phyloP scores from a whole-genome alignment of 148 eudicot species.

The Limonium bicolor region DNA sequence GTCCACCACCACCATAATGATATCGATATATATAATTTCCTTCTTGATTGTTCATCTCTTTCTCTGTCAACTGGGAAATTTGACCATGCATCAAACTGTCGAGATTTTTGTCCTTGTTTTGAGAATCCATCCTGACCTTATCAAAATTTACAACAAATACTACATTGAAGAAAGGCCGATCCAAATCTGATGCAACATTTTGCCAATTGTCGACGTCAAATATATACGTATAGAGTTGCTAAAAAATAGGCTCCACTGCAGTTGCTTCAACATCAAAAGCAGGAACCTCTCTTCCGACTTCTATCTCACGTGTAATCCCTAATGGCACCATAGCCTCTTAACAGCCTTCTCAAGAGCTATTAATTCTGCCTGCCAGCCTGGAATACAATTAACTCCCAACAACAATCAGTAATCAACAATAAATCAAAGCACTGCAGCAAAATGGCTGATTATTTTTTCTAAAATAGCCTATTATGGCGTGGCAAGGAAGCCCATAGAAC shows the following conservation, averaged over 20 bases:
- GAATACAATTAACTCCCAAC: constrained; percentile 6
- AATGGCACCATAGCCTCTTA: constrained; percentile 64
- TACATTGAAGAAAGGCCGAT: constrained; percentile 74
- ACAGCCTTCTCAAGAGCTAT: constrained; percentile 72
- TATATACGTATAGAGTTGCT: constrained; percentile 66
- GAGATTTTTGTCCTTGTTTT: constrained; percentile 69
- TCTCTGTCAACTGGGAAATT: constrained; percentile 44
- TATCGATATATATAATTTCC: constrained; percentile 87
- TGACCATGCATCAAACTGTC: constrained; percentile 57
- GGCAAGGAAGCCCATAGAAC: no score
- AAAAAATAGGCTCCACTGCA: constrained; percentile 70
- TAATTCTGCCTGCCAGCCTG: constrained; percentile 89
- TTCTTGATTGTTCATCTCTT: constrained; percentile 82
- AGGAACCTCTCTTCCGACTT: constrained; percentile 90
- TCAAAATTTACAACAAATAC: constrained; percentile 88
- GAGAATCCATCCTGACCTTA: constrained; percentile 95
- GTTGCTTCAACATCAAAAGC: constrained; percentile 93
- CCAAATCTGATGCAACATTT: constrained; percentile 33
- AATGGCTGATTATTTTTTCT: no score
- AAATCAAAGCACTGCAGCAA: no score
- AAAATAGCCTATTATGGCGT: no score
- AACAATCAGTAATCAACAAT: no score
- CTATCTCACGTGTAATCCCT: constrained; percentile 95
- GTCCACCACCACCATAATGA: constrained; percentile 96
- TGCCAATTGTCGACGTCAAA: constrained; percentile 57